Evolutionary conservation across 805 yeast species (phyloP).

Genomic region (Sugiyamaella qingdaonensis): DNA sequence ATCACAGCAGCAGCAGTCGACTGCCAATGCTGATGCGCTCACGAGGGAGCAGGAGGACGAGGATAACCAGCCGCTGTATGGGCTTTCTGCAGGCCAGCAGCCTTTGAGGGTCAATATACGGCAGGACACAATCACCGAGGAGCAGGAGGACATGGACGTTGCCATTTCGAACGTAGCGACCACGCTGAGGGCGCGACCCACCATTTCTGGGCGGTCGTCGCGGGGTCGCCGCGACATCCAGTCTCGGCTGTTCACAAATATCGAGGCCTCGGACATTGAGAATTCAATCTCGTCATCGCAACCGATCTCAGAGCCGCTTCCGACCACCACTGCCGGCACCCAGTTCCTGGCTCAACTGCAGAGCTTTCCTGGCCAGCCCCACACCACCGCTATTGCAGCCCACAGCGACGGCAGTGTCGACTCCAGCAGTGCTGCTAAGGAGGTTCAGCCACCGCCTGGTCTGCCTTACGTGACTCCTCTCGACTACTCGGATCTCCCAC

Average conservation of each 20-base stretch:
- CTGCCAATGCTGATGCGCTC: neutral
- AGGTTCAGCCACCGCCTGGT: neutral
- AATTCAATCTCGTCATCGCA: slow-evolving; percentile 8
- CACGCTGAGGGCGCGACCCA: slow-evolving; percentile 29
- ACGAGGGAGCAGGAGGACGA: slow-evolving; percentile 13
- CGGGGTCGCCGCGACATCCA: slow-evolving; percentile 33
- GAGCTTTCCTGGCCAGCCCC: slow-evolving; percentile 7
- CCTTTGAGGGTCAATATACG: slow-evolving; percentile 25
- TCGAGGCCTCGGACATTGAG: slow-evolving; percentile 25
- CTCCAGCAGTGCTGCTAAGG: neutral
- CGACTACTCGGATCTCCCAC: neutral
- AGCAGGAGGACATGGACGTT: slow-evolving; percentile 25
- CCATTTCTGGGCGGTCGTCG: slow-evolving; percentile 25
- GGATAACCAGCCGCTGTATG: slow-evolving; percentile 7
- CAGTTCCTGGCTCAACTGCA: slow-evolving; percentile 19
- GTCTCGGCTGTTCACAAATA: slow-evolving; percentile 27
- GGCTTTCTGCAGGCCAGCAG: slow-evolving; percentile 4
- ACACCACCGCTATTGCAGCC: neutral
- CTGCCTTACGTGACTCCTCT: neutral
- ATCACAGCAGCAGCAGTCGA: neutral
- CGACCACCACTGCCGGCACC: slow-evolving; percentile 2
- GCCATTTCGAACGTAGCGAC: slow-evolving; percentile 32
- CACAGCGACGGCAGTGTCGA: neutral
- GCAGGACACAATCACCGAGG: slow-evolving; percentile 24
- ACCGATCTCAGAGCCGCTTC: neutral